phyloP scores from a whole-genome alignment of 768 basidiomycete genomes.

The Russula griseocarnosa region DNA sequence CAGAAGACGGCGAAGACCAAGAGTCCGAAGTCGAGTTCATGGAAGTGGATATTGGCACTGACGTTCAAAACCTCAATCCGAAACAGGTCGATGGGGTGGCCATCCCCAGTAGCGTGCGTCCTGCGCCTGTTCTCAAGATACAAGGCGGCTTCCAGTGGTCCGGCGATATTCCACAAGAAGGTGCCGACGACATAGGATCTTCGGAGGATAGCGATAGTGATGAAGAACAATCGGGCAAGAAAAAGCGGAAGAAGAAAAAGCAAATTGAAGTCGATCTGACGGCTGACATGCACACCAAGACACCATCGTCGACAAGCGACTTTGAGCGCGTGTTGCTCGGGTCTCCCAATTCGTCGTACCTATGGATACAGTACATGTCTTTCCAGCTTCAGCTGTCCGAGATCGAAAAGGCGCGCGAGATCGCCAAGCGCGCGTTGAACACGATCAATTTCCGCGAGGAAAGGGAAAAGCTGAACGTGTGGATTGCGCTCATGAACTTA shows the following conservation, averaged over 20 bases:
- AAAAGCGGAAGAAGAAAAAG: slow-evolving; percentile 63
- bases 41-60: slow-evolving; percentile 43
- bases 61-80: neutral
- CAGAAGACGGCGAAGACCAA: slow-evolving; percentile 24
- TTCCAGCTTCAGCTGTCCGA: slow-evolving; percentile 97
- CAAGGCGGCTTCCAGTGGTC: slow-evolving; percentile 73
- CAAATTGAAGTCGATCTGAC: slow-evolving; percentile 78
- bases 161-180: slow-evolving; percentile 35
- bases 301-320: slow-evolving; percentile 88
- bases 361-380: slow-evolving; percentile 99
- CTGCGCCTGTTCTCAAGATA: slow-evolving; percentile 45
- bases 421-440: slow-evolving; percentile 76
- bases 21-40: slow-evolving; percentile 34
- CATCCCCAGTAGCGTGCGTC: neutral
- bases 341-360: slow-evolving; percentile 93
- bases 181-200: slow-evolving; percentile 44
- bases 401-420: slow-evolving; percentile 87
- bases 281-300: slow-evolving; percentile 78
- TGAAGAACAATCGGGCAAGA: slow-evolving; percentile 46
- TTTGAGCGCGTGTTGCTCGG: slow-evolving; percentile 91
- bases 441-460: slow-evolving; percentile 96
- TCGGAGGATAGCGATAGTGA: slow-evolving; percentile 48
- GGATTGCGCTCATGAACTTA: slow-evolving; percentile 93
- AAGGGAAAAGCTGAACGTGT: slow-evolving; percentile 91
- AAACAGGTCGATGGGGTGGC: neutral